A percentile compares a stretch with the other conserved stretches of the same genome.
Conservation (phyloP, 1,284 basidiomycete genomes). For the Ceratorhiza oryzae-sativae region DNA sequence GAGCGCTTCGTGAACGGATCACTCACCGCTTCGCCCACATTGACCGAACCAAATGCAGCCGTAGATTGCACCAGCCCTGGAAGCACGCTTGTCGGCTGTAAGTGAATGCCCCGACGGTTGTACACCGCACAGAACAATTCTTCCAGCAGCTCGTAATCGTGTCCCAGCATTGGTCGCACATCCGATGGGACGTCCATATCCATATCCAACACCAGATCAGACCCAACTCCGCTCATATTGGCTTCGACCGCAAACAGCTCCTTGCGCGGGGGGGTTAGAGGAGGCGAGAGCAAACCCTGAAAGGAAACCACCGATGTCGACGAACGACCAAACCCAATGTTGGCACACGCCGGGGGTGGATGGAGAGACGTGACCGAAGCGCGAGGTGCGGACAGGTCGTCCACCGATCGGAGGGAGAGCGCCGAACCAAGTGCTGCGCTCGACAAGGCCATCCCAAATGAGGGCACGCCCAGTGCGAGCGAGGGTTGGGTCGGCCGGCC, state of each 20-base stretch:
- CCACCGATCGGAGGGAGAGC: slow-evolving; percentile 22
- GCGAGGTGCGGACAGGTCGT: neutral
- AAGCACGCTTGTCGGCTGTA: slow-evolving; percentile 33
- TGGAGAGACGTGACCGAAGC: slow-evolving; percentile 20
- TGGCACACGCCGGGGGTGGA: slow-evolving; percentile 16
- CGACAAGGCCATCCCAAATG: slow-evolving; percentile 32
- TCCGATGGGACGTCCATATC: neutral
- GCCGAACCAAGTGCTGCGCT: slow-evolving; percentile 28
- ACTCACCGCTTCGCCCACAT: neutral
- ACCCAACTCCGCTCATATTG: neutral
- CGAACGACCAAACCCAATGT: neutral
- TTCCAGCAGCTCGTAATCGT: slow-evolving; percentile 39
- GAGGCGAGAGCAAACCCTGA: slow-evolving; percentile 23
- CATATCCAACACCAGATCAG: neutral
- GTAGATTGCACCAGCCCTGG: slow-evolving; percentile 2
- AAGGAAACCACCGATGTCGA: slow-evolving; percentile 25
- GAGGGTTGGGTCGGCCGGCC: neutral
- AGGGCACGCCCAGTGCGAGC: slow-evolving; percentile 22
- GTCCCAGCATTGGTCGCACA: slow-evolving; percentile 6
- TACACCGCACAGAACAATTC: slow-evolving; percentile 40
- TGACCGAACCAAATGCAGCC: neutral
- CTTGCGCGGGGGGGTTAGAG: slow-evolving; percentile 15
- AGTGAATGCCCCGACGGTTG: slow-evolving; percentile 31
- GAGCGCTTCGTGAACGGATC: neutral
- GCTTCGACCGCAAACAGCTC: neutral